Conservation (phyloP, 129 eudicot species). For the Glebionis coronaria region DNA sequence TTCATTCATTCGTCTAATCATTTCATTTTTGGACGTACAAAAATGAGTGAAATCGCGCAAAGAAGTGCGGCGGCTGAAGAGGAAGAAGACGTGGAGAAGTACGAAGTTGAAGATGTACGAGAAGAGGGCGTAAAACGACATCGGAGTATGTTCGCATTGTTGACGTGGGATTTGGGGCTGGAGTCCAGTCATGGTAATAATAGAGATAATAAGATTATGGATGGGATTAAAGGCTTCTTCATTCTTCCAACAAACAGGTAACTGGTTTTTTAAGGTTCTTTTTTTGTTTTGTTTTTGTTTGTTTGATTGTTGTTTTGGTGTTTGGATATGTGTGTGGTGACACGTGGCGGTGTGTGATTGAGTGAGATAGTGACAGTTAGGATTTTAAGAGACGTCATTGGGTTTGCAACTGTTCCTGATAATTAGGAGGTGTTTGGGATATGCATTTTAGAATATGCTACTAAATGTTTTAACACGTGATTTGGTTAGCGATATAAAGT, state of each 20-base stretch:
- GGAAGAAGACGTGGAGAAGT: constrained; percentile 23
- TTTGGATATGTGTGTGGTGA: no score
- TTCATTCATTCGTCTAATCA: no score
- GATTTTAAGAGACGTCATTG: background rate
- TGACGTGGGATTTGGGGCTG: constrained; percentile 43
- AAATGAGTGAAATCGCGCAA: constrained; percentile 15
- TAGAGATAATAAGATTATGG: constrained; percentile 37
- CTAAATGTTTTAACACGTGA: no score
- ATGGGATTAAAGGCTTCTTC: constrained; percentile 53
- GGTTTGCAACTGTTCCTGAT: background rate
- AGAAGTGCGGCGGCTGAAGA: background rate
- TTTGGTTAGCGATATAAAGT: no score
- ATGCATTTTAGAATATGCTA: no score
- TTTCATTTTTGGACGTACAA: background rate
- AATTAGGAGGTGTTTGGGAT: background rate
- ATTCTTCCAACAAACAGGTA: constrained; percentile 72
- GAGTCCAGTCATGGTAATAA: constrained; percentile 32
- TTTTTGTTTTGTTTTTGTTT: no score
- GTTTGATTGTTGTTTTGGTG: no score
- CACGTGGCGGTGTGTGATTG: constrained; percentile 2
- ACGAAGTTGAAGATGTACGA: constrained; percentile 24
- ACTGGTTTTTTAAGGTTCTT: no score
- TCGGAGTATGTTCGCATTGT: constrained; percentile 35
- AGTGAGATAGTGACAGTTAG: background rate
- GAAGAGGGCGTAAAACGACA: constrained; percentile 20